Conservation (phyloP, 2,329 filamentous ascomycete genomes). For the Lachnellula hyalina region DNA sequence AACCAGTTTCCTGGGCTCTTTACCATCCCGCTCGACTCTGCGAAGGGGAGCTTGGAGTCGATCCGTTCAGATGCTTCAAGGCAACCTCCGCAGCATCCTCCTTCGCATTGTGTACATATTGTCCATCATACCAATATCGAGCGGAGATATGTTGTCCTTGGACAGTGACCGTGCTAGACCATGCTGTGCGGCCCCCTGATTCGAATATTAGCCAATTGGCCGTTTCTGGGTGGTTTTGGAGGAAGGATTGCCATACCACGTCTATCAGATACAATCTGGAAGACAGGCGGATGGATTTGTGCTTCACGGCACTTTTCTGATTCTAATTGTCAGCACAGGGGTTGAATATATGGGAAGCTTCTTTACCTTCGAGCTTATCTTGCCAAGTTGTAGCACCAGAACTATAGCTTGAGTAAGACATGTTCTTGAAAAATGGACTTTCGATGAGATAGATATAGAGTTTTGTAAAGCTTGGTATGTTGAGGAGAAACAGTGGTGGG, state of each 20-base stretch:
- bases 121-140: slow-evolving; percentile 86
- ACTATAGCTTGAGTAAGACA: slow-evolving; percentile 29
- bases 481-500: slow-evolving; percentile 24
- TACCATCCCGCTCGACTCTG: slow-evolving; percentile 36
- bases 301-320: slow-evolving; percentile 53
- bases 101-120: slow-evolving; percentile 79
- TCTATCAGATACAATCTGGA: slow-evolving; percentile 69
- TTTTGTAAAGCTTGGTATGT: slow-evolving; percentile 20
- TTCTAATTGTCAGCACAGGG: slow-evolving; percentile 21
- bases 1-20: slow-evolving; percentile 15
- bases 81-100: slow-evolving; percentile 90
- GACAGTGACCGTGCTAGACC: slow-evolving; percentile 78
- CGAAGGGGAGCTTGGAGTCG: slow-evolving; percentile 38
- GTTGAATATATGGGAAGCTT: slow-evolving; percentile 9
- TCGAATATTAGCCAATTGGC: slow-evolving; percentile 25
- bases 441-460: slow-evolving; percentile 6
- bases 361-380: slow-evolving; percentile 35
- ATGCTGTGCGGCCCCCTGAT: slow-evolving; percentile 80
- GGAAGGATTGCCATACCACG: slow-evolving; percentile 49
- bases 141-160: slow-evolving; percentile 61
- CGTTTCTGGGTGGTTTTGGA: not conserved
- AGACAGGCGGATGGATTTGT: slow-evolving; percentile 52
- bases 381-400: slow-evolving; percentile 31
- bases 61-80: slow-evolving; percentile 48
- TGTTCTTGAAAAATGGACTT: slow-evolving; percentile 15